phyloP scores from a whole-genome alignment of 2,329 filamentous ascomycete species.

The Venturia asperata region DNA sequence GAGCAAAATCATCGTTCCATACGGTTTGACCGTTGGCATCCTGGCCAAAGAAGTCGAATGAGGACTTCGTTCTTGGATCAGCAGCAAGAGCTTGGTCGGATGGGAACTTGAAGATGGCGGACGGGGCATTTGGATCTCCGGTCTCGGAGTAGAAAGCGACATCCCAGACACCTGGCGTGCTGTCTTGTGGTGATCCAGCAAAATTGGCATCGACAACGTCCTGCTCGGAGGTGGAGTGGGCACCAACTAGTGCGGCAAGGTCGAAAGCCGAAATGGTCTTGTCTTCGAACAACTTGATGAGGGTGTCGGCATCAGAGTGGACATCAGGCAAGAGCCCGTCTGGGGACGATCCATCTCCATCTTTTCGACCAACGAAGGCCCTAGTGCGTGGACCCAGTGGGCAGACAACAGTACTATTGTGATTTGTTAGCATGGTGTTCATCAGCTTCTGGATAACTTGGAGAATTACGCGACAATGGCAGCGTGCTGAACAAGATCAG shows the following conservation, averaged over 20 bases:
- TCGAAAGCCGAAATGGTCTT: conserved; percentile 47
- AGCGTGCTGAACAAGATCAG: conserved; percentile 49
- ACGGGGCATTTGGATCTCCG: conserved; percentile 22
- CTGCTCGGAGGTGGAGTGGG: conserved; percentile 45
- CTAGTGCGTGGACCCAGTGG: conserved; percentile 46
- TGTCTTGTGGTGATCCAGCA: conserved; percentile 19
- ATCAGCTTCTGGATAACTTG: background rate
- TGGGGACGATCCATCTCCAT: conserved; percentile 14
- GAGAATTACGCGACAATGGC: conserved; percentile 32
- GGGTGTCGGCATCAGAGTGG: conserved; percentile 32
- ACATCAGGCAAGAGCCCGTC: conserved; percentile 29
- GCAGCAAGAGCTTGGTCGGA: conserved; percentile 10
- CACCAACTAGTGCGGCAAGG: conserved; percentile 48
- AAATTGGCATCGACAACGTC: conserved; percentile 37
- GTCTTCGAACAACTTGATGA: conserved; percentile 43
- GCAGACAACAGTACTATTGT: conserved; percentile 37
- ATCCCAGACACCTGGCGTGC: conserved; percentile 23
- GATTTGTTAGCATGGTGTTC: background rate
- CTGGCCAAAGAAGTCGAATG: conserved; percentile 17
- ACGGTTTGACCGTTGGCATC: background rate
- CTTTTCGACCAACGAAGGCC: conserved; percentile 32
- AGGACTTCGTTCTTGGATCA: background rate
- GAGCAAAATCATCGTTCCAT: conserved; percentile 22
- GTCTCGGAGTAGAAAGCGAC: conserved; percentile 26
- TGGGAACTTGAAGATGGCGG: conserved; percentile 24